These are phyloP conservation scores for Cryphonectria parasitica DNA, from an alignment of 2,329 filamentous ascomycete species.

Conservation along the genomic window DNA sequence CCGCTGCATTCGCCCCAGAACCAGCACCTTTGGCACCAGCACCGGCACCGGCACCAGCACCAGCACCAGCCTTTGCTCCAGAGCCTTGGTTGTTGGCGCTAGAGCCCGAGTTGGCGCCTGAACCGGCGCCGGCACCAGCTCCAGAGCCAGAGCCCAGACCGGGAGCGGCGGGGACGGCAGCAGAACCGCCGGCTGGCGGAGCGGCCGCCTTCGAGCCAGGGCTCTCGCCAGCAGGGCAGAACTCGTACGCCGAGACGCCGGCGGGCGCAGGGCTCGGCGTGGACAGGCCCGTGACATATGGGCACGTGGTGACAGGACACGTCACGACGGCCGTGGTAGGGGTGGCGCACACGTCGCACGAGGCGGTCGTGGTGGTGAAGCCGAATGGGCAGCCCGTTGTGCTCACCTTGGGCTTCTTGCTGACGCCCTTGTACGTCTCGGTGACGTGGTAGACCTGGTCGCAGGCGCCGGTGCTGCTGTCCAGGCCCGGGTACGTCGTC, in stretches of 20 bases:
- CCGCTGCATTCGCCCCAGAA: neutral
- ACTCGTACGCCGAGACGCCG: neutral
- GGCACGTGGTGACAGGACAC: slow-evolving; percentile 16
- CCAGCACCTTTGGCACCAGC: neutral
- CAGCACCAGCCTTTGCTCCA: neutral
- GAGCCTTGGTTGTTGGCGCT: neutral
- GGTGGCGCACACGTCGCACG: slow-evolving; percentile 3
- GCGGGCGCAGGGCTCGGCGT: slow-evolving; percentile 13
- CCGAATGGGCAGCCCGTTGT: neutral
- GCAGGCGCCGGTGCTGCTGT: neutral
- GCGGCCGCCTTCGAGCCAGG: neutral
- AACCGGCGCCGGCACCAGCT: too few relatives aligned
- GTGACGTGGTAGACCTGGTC: slow-evolving; percentile 18
- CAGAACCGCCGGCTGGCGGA: neutral
- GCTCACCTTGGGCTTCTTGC: neutral
- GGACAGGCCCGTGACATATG: slow-evolving; percentile 11
- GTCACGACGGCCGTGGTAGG: slow-evolving; percentile 2
- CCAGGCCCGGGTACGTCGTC: slow-evolving; percentile 4
- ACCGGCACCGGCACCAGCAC: neutral
- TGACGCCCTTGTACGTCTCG: slow-evolving; percentile 11
- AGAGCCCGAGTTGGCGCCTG: neutral
- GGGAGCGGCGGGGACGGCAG: neutral
- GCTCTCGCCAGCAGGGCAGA: neutral
- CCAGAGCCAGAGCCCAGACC: neutral
- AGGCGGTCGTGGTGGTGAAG: slow-evolving; percentile 10